Base-by-base conservation (phyloP, 768 basidiomycete species). In the Auricularia heimuer region DNA sequence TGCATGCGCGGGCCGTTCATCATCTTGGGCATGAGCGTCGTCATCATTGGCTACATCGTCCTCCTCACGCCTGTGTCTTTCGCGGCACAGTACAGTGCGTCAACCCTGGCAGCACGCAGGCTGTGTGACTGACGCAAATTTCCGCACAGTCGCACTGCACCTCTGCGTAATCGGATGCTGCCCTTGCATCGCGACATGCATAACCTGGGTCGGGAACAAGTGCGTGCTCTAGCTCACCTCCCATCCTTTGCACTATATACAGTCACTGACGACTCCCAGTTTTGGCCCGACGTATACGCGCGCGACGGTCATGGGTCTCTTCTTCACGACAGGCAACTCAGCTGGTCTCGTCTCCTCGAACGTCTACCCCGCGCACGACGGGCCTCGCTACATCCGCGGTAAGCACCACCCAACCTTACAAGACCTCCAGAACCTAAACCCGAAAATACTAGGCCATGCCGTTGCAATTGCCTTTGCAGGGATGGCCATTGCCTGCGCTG, bases 1-100 rank as follows among this genome's bases (percentile, higher is more conserved):
- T 65, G 70, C 29, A 69, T 67, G 29, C 72, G 80, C 44, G 77
- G 74, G 1, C 67, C 72, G 54, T 75, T 78, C 71, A 71, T 78
- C 64, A 36, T 54, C 54, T 42, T 39, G 39, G 63, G 66, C 33
- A 67, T 67, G 66, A 33, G 54, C 18, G 44, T 68, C 39, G 39
- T 61, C 33, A 45, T 65, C n/a, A 42, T 67, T 6, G 68, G 67
- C n/a, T 68, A 68, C 62, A 67, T 63, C 61, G 65, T 69, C 47
- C 56, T 65, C 14, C 54, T 65, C 11, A 56, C 51, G 29, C 36
- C 64, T 36, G 64, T 62, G 8, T 51, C 45, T 4, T 36, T 54
- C 39, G 61, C 42, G 33, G 70, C 34, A 36, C 62, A 66, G 63
- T 68, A 65, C 47, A 29, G 56, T 60, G 29, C 56, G 29, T 60